Conservation (phyloP, 1,139 yeast species). For the Blastobotrys persicus region DNA sequence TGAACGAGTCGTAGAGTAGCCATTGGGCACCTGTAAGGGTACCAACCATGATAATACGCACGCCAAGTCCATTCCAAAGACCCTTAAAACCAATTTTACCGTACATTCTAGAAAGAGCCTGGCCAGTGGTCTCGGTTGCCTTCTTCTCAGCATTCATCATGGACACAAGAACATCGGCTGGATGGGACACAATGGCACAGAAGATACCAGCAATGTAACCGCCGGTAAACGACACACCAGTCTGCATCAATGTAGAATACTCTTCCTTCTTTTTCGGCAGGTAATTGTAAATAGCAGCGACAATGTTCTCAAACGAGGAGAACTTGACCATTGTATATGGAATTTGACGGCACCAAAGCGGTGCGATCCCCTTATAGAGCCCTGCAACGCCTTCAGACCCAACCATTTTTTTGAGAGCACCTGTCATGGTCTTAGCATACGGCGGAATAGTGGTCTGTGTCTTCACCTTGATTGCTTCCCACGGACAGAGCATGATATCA, state of each 20-base stretch:
- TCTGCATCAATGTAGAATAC: constrained; percentile 64
- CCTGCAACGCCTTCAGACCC: constrained; percentile 65
- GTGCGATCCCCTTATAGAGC: constrained; percentile 81
- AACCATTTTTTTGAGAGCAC: constrained; percentile 65
- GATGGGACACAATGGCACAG: constrained; percentile 93
- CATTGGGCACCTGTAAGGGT: constrained; percentile 96
- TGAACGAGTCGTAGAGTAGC: constrained; percentile 92
- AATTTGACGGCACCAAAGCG: constrained; percentile 92
- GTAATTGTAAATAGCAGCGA: constrained; percentile 40
- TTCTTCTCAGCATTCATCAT: constrained; percentile 76
- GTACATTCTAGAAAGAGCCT: constrained; percentile 72
- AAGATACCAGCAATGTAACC: constrained; percentile 96
- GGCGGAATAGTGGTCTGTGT: constrained; percentile 93
- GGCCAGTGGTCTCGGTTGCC: constrained; percentile 62
- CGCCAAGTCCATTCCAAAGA: constrained; percentile 91
- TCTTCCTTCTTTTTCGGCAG: constrained; percentile 42
- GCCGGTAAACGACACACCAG: constrained; percentile 89
- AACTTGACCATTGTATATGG: constrained; percentile 97
- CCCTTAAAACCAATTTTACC: constrained; percentile 81
- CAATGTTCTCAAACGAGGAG: constrained; percentile 88
- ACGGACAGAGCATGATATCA: constrained; percentile 84
- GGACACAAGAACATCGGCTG: constrained; percentile 96
- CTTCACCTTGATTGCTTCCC: constrained; percentile 88
- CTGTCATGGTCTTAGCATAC: constrained; percentile 57
- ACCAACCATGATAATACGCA: constrained; percentile 94